Percentiles rank a stretch among this genome's conserved stretches.
phyloP scores from a whole-genome alignment of 768 basidiomycete species.

The Mycena rosella region DNA sequence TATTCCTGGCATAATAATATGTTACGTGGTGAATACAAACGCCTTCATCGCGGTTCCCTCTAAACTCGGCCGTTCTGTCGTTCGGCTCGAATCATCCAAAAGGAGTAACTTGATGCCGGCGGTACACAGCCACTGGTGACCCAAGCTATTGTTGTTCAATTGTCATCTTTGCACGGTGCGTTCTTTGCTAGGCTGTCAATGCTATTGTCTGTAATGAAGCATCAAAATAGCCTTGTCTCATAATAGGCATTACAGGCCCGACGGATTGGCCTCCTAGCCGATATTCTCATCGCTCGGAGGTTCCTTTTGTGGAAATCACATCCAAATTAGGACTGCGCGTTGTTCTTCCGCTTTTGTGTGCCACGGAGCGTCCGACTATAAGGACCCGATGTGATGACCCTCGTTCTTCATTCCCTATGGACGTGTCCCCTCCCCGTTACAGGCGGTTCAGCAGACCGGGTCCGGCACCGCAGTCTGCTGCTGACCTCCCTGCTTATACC shows the following conservation, averaged over 20 bases:
- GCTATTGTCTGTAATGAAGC: constrained; percentile 27
- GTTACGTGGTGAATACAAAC: constrained; percentile 8
- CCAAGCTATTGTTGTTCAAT: constrained; percentile 18
- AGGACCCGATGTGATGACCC: constrained; percentile 2
- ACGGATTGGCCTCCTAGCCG: constrained; percentile 1
- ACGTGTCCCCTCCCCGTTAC: constrained; percentile 64
- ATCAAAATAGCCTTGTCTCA: constrained; percentile 22
- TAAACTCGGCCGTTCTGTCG: not conserved
- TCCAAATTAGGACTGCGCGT: constrained; percentile 12
- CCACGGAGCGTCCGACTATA: constrained; percentile 20
- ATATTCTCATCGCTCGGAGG: not conserved
- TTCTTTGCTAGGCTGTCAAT: constrained; percentile 13
- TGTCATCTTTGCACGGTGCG: constrained; percentile 8
- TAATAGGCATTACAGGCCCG: constrained; percentile 11
- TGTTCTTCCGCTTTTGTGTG: constrained; percentile 18
- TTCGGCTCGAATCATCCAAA: not conserved
- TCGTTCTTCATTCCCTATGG: constrained; percentile 46
- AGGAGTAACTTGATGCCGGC: not conserved
- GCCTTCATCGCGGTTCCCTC: not conserved
- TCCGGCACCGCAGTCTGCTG: constrained; percentile 61
- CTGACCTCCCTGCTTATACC: constrained; percentile 63
- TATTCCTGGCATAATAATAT: constrained; percentile 16
- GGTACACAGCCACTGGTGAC: constrained; percentile 27
- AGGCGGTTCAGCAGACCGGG: constrained; percentile 63
- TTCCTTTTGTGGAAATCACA: constrained; percentile 30